Evolutionary conservation across 495 filamentous ascomycete genomes (phyloP).

Genomic region (Penicillium longicatenatum): DNA sequence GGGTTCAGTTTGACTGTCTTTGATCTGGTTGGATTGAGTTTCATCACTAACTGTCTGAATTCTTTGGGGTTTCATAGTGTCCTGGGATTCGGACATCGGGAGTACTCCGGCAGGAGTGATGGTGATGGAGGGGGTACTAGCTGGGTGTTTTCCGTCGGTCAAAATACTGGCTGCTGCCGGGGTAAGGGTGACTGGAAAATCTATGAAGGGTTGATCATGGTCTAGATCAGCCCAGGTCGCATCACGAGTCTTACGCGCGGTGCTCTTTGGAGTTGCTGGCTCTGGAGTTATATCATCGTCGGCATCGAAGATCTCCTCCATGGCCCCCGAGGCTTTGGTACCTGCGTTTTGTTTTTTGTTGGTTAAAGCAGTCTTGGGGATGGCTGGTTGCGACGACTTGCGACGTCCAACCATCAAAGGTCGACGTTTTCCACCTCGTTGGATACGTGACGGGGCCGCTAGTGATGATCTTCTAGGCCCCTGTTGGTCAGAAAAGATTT

Average conservation of each 20-base stretch:
- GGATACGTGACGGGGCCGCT: slow-evolving; percentile 32
- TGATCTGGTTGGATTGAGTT: neutral
- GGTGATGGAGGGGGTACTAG: neutral
- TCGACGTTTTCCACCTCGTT: slow-evolving; percentile 37
- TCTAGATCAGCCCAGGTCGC: slow-evolving; percentile 8
- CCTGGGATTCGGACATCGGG: slow-evolving; percentile 6
- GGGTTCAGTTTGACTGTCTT: slow-evolving; percentile 8
- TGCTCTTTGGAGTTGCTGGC: neutral
- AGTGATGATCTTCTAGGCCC: slow-evolving; percentile 35
- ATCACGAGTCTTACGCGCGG: neutral
- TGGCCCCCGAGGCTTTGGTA: neutral
- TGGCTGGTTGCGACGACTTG: slow-evolving; percentile 42
- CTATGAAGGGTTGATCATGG: neutral
- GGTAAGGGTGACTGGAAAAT: neutral
- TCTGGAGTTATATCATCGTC: neutral
- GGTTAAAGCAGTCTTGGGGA: slow-evolving; percentile 10
- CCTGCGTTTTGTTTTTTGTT: neutral
- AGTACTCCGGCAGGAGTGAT: neutral
- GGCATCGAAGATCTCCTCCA: neutral
- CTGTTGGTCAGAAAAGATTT: slow-evolving; percentile 14
- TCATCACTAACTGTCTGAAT: slow-evolving; percentile 19
- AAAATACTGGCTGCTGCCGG: neutral
- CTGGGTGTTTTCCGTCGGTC: neutral
- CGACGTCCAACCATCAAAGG: slow-evolving; percentile 43
- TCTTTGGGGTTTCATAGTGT: slow-evolving; percentile 15